Percentiles rank a stretch among this genome's conserved stretches.
These are phyloP conservation scores for Rhizopogon roseolus DNA, from an alignment of 768 basidiomycete species.

Conservation along the genomic window DNA sequence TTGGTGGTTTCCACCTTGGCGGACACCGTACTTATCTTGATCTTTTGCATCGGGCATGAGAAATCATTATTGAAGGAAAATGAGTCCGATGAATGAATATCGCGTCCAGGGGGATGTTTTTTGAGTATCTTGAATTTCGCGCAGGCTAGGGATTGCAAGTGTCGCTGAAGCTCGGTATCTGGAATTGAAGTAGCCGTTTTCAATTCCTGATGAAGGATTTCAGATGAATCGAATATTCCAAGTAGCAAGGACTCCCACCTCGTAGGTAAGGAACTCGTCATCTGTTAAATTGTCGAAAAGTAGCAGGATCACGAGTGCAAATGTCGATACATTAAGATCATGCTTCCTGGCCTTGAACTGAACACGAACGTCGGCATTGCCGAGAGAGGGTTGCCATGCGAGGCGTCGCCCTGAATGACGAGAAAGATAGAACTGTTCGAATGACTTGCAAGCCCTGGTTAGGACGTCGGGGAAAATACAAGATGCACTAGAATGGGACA, in stretches of 20 bases:
- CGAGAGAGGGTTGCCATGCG: slow-evolving; percentile 88
- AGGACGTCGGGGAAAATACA: slow-evolving; percentile 70
- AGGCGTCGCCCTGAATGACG: slow-evolving; percentile 86
- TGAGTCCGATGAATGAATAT: slow-evolving; percentile 67
- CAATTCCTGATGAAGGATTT: slow-evolving; percentile 62
- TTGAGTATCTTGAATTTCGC: slow-evolving; percentile 90
- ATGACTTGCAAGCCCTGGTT: slow-evolving; percentile 62
- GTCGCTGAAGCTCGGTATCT: slow-evolving; percentile 79
- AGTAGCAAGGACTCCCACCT: slow-evolving; percentile 39
- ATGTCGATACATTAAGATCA: slow-evolving; percentile 91
- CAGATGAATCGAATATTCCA: background rate
- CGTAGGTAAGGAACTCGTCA: slow-evolving; percentile 70
- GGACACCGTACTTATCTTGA: slow-evolving; percentile 90
- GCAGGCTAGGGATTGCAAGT: slow-evolving; percentile 93
- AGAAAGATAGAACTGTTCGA: slow-evolving; percentile 86
- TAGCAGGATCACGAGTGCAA: slow-evolving; percentile 80
- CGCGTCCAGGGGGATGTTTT: slow-evolving; percentile 86
- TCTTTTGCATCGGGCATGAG: slow-evolving; percentile 74
- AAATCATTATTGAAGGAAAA: slow-evolving; percentile 91
- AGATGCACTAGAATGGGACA: slow-evolving; percentile 54
- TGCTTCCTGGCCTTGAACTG: slow-evolving; percentile 76
- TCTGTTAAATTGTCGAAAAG: slow-evolving; percentile 74
- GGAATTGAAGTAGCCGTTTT: slow-evolving; percentile 69
- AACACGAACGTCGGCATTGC: slow-evolving; percentile 85
- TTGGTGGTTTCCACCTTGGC: slow-evolving; percentile 82